A percentile compares a stretch with the other conserved stretches of the same genome.
These are phyloP conservation scores for Saccharum officinarum DNA, from an alignment of 176 grass and related monocot species.

Conservation along the genomic window DNA sequence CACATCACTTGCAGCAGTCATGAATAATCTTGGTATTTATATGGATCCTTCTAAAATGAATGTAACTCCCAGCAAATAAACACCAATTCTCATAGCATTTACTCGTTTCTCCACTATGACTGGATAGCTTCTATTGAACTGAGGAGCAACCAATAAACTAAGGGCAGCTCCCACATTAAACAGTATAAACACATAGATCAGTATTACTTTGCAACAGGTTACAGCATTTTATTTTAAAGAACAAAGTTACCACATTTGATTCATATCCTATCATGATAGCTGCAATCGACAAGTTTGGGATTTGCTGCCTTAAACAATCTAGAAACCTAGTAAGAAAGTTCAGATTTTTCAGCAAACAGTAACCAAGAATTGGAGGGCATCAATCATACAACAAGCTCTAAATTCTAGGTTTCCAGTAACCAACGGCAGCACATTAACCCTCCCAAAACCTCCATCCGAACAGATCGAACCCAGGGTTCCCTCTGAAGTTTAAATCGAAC, in stretches of 20 bases:
- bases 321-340: background rate
- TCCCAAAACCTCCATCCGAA: constrained; percentile 12
- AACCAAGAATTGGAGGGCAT: background rate
- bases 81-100: background rate
- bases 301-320: background rate
- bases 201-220: background rate
- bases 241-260: background rate
- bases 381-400: background rate
- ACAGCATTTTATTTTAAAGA: background rate
- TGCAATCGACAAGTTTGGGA: background rate
- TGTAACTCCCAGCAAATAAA: background rate
- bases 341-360: background rate
- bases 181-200: background rate
- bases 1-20: background rate
- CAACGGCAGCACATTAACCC: constrained; percentile 1
- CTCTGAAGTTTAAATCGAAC: constrained; percentile 33
- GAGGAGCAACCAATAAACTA: background rate
- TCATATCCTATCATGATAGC: background rate
- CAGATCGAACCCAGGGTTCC: constrained; percentile 39
- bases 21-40: background rate
- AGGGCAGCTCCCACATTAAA: background rate
- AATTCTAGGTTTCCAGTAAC: background rate
- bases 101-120: background rate
- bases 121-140: background rate
- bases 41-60: background rate